Base-by-base conservation (phyloP, 495 filamentous ascomycete genomes). In the Aspergillus wentii region DNA sequence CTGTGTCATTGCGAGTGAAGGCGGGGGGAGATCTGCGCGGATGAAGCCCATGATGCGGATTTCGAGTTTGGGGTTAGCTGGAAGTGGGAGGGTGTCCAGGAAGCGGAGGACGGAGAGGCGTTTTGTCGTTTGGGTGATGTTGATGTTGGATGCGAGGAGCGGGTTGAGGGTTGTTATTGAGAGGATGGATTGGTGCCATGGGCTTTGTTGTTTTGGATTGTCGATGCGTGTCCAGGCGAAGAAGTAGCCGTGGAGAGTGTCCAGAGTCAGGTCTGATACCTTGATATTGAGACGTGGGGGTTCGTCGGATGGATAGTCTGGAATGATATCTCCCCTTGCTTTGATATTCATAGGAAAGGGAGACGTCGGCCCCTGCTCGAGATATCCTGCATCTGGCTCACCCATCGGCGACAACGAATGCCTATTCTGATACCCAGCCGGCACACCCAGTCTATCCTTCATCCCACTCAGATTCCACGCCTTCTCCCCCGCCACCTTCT, bases 311-410 rank as follows among this genome's bases (percentile, higher is more conserved):
- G 43, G 4, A 51, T 47, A 2, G 57, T 42, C 37, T 69, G 46
- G 2, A 37, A n/a, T n/a, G n/a, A n/a, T n/a, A n/a, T 11, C 29
- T 44, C 46, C 27, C 11, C 55, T 44, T 6, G 57, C 72, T n/a
- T 51, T 49, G 36, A 85, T 76, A 7, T 60, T 59, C 26, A 83
- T 57, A 0, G 81, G 82, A 37, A 78, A 82, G 2, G 79, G 81
- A 1, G 62, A 30, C 41, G 68, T 54, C 1, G 79, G 79, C 2
- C 80, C 79, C 4, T 58, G 35, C 8, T 79, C 71, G 6, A 68
- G 35, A 8, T 53, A 52, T 3, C 65, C 28, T 8, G 40, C 8
- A 48, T 18, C 48, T 11, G 20, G 31, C 39, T 35, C 59, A 54
- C 8, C 45, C 25, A 23, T 27, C 20, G 38, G 46, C 16, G 49